Conservation (phyloP, 768 basidiomycete species). For the Pholiota conissans region DNA sequence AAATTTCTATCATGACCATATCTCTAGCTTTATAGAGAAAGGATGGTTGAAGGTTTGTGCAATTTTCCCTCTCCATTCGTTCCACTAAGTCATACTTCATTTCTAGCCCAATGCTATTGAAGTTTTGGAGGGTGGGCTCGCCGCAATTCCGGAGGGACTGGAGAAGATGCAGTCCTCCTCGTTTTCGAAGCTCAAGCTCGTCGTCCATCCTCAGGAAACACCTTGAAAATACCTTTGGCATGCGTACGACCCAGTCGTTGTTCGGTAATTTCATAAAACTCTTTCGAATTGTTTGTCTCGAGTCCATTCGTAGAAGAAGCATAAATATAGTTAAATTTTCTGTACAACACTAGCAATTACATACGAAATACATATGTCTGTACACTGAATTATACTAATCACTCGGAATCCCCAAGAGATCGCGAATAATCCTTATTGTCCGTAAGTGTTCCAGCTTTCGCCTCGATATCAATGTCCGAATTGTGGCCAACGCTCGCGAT, state of each 20-base stretch:
- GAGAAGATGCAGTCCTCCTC: constrained; percentile 1
- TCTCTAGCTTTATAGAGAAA: constrained; percentile 15
- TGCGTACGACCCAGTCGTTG: background rate
- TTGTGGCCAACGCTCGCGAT: background rate
- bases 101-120: background rate
- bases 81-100: background rate
- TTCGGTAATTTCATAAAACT: too few species aligned
- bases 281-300: too few species aligned
- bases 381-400: background rate
- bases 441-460: background rate
- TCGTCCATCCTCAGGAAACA: constrained; percentile 3
- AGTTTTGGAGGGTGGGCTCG: background rate
- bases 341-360: background rate
- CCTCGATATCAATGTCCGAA: constrained; percentile 2
- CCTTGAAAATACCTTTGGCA: background rate
- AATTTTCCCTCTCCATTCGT: too few species aligned
- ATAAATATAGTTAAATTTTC: background rate
- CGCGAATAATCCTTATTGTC: background rate
- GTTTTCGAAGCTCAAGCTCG: constrained; percentile 1
- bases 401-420: background rate
- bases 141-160: background rate
- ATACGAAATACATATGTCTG: background rate
- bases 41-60: constrained; percentile 22
- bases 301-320: too few species aligned
- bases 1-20: constrained; percentile 14